Base-by-base conservation (phyloP, 2,329 filamentous ascomycete species). In the Claviceps citrina region DNA sequence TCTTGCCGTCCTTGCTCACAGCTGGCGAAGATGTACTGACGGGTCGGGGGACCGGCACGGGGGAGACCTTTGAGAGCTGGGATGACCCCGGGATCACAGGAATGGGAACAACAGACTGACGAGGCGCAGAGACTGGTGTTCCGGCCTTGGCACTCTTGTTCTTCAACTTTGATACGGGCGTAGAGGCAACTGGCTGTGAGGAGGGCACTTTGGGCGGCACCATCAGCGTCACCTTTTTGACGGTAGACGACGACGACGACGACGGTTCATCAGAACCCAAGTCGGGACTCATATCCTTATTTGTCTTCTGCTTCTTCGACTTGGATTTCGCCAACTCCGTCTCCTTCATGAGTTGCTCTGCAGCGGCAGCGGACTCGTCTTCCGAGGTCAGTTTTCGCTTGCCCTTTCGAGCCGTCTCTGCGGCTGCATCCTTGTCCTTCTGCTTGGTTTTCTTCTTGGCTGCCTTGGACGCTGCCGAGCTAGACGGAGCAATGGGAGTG, bases 221-320 rank as follows among this genome's bases (percentile, higher is more conserved):
- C 2, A 61, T 44, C 6, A 55, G 54, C 5, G 58, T 60, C 35
- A 55, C 48, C 47, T 57, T 59, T 51, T 56, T 58, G 10, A 4
- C 28, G 7, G 44, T 40, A 24, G 46, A 40, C 9, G 42, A 36
- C 24, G 50, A 49, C 4, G 33, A 36, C 22, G 33, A 26, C 25
- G 50, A 49, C 5, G 50, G 47, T 13, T 50, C 45, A 31, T 55
- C 54, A 4, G 55, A 58, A 24, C 58, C 57, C 7, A 60, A 49
- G 34, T 59, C 59, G 5, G 54, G 57, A 47, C 59, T 62, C 16
- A 47, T 52, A 27, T 33, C 41, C 38, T 55, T 51, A 31, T 46
- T 48, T 49, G 54, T 57, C 48, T 59, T 62, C 42, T 60, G 61
- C 48, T 62, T 58, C 51, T 63, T 62, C 18, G 63, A 54, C 51